Conservation (phyloP, 2,329 filamentous ascomycete species). For the Lachnellula occidentalis region DNA sequence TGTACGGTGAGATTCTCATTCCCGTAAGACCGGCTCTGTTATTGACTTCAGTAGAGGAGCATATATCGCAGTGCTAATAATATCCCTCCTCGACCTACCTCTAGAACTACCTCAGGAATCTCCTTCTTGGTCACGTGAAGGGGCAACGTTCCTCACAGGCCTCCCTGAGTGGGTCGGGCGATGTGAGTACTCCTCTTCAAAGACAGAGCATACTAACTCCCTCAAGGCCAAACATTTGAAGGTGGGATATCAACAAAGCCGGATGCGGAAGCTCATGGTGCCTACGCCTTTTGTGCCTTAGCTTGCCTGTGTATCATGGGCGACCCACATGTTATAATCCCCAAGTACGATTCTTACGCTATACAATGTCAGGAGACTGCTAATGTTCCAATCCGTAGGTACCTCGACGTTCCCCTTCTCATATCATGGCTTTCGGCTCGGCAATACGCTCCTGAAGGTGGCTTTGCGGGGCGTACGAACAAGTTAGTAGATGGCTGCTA, state of each 20-base stretch:
- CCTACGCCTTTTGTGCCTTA: slow-evolving; percentile 91
- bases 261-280: slow-evolving; percentile 87
- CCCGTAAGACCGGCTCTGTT: not conserved
- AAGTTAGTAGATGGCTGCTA: slow-evolving; percentile 98
- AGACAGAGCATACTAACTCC: slow-evolving; percentile 1
- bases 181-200: slow-evolving; percentile 52
- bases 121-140: slow-evolving; percentile 57
- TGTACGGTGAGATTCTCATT: slow-evolving; percentile 57
- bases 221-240: slow-evolving; percentile 81
- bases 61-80: slow-evolving; percentile 82
- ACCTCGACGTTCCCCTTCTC: slow-evolving; percentile 70
- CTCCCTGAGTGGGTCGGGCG: slow-evolving; percentile 74
- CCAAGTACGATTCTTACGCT: slow-evolving; percentile 51
- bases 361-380: slow-evolving; percentile 12
- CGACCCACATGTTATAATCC: slow-evolving; percentile 67
- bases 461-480: slow-evolving; percentile 90
- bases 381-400: slow-evolving; percentile 42
- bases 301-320: slow-evolving; percentile 84
- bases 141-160: slow-evolving; percentile 62
- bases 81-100: slow-evolving; percentile 79
- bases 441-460: slow-evolving; percentile 87
- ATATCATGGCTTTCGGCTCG: slow-evolving; percentile 84
- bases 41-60: slow-evolving; percentile 59
- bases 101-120: slow-evolving; percentile 70
- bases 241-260: slow-evolving; percentile 86